phyloP scores from a whole-genome alignment of 441 rosid genomes.

The Lepidium campestre region DNA sequence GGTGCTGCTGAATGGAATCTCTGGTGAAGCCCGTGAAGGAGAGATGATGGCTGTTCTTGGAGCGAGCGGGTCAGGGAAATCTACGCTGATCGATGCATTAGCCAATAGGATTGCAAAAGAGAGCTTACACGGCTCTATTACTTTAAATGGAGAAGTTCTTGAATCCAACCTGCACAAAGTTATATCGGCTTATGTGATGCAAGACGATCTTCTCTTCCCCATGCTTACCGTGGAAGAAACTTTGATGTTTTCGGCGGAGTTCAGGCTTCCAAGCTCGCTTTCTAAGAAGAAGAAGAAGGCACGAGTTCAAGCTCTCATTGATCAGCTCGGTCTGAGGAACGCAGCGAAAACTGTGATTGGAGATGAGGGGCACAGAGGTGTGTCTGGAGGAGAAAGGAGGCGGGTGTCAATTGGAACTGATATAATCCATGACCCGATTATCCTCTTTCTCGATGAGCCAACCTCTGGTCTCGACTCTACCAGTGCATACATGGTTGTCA shows the following conservation, averaged over 20 bases:
- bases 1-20: constrained; percentile 45
- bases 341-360: constrained; percentile 74
- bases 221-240: constrained; percentile 89
- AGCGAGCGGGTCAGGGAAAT: constrained; percentile 77
- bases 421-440: constrained; percentile 67
- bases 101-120: constrained; percentile 63
- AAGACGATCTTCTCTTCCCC: constrained; percentile 83
- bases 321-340: constrained; percentile 51
- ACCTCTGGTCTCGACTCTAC: constrained; percentile 76
- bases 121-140: constrained; percentile 58
- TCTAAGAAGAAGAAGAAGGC: constrained; percentile 52
- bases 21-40: constrained; percentile 73
- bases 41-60: constrained; percentile 84
- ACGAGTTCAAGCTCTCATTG: constrained; percentile 65
- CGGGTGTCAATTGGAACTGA: constrained; percentile 71
- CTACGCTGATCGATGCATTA: constrained; percentile 69
- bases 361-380: constrained; percentile 73
- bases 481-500: constrained; percentile 73
- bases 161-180: constrained; percentile 69
- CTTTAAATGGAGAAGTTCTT: constrained; percentile 60
- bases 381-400: constrained; percentile 77
- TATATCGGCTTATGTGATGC: constrained; percentile 89
- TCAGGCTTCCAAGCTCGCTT: constrained; percentile 61
- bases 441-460: constrained; percentile 69
- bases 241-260: constrained; percentile 71